A percentile compares a stretch with the other conserved stretches of the same genome.
Conservation (phyloP, 2,329 filamentous ascomycete genomes). For the Xylaria sp. region DNA sequence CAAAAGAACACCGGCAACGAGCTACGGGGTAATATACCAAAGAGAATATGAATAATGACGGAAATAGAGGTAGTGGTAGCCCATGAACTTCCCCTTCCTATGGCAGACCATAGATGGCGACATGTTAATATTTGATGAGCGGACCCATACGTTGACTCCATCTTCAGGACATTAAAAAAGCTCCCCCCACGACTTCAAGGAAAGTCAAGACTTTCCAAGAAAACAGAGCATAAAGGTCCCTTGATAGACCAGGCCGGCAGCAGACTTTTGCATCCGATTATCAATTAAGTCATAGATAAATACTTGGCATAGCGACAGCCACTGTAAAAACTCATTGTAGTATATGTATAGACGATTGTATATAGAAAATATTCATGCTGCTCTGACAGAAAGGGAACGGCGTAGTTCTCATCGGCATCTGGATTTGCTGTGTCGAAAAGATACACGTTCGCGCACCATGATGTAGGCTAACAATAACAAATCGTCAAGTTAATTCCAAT, state of each 20-base stretch:
- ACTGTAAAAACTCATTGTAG: conserved; percentile 16
- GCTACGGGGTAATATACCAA: too few species aligned
- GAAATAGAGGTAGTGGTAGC: not conserved
- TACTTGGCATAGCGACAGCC: conserved; percentile 24
- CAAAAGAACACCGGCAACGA: too few species aligned
- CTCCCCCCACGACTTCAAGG: not conserved
- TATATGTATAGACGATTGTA: conserved; percentile 21
- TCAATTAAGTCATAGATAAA: conserved; percentile 15
- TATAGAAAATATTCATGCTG: conserved; percentile 1
- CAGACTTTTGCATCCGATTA: conserved; percentile 7
- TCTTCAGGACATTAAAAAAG: not conserved
- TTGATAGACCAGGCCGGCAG: not conserved
- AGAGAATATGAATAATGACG: too few species aligned
- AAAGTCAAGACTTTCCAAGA: not conserved
- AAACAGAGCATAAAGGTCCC: not conserved
- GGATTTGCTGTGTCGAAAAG: not conserved
- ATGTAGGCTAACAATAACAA: not conserved
- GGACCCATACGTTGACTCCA: not conserved
- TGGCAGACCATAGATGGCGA: not conserved
- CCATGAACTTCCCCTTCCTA: not conserved
- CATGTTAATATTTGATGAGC: not conserved
- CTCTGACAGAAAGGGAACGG: not conserved
- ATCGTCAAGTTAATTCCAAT: not conserved
- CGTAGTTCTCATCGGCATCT: not conserved
- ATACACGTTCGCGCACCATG: not conserved